These are phyloP conservation scores for Colletotrichum sp. DNA, from an alignment of 2,329 filamentous ascomycete genomes.

Conservation along the genomic window DNA sequence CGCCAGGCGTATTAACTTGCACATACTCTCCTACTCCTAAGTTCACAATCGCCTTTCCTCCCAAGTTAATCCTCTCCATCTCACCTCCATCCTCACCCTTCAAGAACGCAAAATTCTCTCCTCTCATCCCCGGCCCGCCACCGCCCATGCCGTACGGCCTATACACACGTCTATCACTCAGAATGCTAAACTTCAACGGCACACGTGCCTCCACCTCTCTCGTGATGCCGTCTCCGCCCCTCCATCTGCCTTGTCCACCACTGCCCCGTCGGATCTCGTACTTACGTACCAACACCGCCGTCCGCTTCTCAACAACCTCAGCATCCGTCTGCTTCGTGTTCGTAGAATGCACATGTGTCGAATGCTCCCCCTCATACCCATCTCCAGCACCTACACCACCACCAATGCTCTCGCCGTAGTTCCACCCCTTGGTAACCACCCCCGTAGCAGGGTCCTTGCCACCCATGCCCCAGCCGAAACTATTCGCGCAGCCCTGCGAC, in stretches of 20 bases:
- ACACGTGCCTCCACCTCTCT: slow-evolving; percentile 39
- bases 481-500: slow-evolving; percentile 35
- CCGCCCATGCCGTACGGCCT: slow-evolving; percentile 38
- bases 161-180: slow-evolving; percentile 39
- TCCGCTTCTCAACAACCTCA: slow-evolving; percentile 38
- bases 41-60: slow-evolving; percentile 34
- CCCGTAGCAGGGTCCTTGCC: slow-evolving; percentile 30
- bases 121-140: slow-evolving; percentile 28
- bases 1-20: slow-evolving; percentile 39
- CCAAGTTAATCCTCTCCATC: slow-evolving; percentile 34
- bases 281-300: slow-evolving; percentile 35
- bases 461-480: slow-evolving; percentile 38
- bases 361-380: slow-evolving; percentile 30
- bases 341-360: slow-evolving; percentile 34
- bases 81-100: slow-evolving; percentile 27
- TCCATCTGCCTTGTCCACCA: slow-evolving; percentile 33
- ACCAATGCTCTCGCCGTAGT: slow-evolving; percentile 36
- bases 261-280: slow-evolving; percentile 31
- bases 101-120: slow-evolving; percentile 31
- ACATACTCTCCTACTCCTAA: slow-evolving; percentile 36
- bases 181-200: slow-evolving; percentile 36
- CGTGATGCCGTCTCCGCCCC: slow-evolving; percentile 37
- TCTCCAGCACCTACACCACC: slow-evolving; percentile 37
- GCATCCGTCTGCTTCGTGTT: slow-evolving; percentile 36
- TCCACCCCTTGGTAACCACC: slow-evolving; percentile 23